Conservation (phyloP, 352 stramenopile genomes). For the Globisporangium uncinulatum region DNA sequence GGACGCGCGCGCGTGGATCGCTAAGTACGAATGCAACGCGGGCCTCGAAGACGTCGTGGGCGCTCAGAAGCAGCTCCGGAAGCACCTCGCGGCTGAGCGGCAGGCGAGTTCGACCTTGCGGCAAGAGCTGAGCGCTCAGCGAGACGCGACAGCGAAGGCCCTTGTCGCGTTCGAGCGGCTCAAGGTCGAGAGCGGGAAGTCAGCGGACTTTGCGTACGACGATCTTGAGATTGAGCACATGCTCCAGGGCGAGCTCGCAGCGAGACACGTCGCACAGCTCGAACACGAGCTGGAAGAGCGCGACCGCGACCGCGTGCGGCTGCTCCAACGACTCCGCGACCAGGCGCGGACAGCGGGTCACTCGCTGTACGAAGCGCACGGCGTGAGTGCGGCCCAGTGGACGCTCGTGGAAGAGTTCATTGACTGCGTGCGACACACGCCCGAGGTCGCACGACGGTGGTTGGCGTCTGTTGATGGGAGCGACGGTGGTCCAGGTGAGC, state of each 20-base stretch:
- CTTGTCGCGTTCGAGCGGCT: conserved; percentile 52
- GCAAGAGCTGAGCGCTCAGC: conserved; percentile 51
- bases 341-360: conserved; percentile 39
- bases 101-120: conserved; percentile 52
- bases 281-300: conserved; percentile 61
- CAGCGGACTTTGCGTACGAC: conserved; percentile 48
- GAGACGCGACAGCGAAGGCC: conserved; percentile 49
- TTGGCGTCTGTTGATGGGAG: conserved; percentile 12
- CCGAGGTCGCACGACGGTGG: conserved; percentile 43
- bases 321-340: conserved; percentile 53
- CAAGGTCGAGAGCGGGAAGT: conserved; percentile 46
- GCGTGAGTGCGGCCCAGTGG: conserved; percentile 53
- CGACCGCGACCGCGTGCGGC: conserved; percentile 48
- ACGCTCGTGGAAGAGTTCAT: conserved; percentile 61
- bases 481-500: neutral
- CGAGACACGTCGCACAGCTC: conserved; percentile 50
- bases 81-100: conserved; percentile 57
- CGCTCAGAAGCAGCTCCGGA: conserved; percentile 64
- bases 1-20: conserved; percentile 59
- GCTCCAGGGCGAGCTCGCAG: conserved; percentile 48
- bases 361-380: conserved; percentile 52
- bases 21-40: conserved; percentile 55
- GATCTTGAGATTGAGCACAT: conserved; percentile 47
- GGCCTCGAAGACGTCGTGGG: conserved; percentile 71
- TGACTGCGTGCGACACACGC: conserved; percentile 48